Percentiles rank a stretch among this genome's conserved stretches.
These are phyloP conservation scores for Eimeria tenella DNA, from an alignment of 169 alveolate species.

Conservation along the genomic window DNA sequence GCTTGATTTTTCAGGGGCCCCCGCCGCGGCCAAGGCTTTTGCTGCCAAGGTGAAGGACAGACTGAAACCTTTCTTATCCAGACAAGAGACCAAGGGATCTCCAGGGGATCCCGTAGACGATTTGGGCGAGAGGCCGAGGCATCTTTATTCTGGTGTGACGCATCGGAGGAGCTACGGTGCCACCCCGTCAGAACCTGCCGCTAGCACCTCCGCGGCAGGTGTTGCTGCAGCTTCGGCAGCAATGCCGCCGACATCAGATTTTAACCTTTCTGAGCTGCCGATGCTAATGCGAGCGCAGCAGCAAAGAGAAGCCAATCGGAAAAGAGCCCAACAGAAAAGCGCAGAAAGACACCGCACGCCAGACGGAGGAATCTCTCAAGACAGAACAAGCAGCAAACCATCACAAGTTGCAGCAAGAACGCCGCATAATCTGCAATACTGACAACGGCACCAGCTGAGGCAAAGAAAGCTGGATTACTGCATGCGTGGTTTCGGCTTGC, in stretches of 20 bases:
- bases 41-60: slow-evolving; percentile 1
- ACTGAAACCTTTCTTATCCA: not conserved
- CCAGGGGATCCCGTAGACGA: not conserved
- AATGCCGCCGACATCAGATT: not conserved
- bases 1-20: slow-evolving; percentile 2
- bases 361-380: too few species aligned
- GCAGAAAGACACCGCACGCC: too few species aligned
- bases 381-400: too few species aligned
- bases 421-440: not conserved
- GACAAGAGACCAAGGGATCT: not conserved
- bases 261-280: not conserved
- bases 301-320: not conserved
- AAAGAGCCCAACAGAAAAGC: not conserved
- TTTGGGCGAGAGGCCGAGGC: not conserved
- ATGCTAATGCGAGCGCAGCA: not conserved
- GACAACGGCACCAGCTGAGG: not conserved
- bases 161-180: not conserved
- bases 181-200: not conserved
- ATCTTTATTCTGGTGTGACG: not conserved
- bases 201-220: not conserved
- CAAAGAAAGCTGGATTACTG: not conserved
- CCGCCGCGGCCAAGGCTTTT: slow-evolving; percentile 55
- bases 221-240: slow-evolving; percentile 25
- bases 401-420: too few species aligned
- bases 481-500: not conserved